phyloP scores from a whole-genome alignment of 305 asterid genomes.

The Plantago rigida region DNA sequence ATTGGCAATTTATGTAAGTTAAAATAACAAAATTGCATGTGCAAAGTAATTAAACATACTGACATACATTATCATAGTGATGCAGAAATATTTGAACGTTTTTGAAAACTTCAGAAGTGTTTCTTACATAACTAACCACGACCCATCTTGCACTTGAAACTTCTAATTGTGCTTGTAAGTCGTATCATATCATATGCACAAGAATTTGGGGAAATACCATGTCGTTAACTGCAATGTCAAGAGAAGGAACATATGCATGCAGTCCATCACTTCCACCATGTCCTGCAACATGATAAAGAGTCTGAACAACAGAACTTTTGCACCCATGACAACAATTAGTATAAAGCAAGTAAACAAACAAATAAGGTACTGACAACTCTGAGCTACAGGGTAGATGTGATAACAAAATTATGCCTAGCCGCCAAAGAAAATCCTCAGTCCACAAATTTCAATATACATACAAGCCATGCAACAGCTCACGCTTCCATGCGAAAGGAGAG shows the following conservation, averaged over 20 bases:
- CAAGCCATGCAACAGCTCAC: background rate
- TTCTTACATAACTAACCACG: too few species aligned
- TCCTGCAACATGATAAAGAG: conserved; percentile 38
- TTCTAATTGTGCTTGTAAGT: too few species aligned
- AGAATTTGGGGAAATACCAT: conserved; percentile 35
- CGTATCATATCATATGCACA: background rate
- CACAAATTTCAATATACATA: background rate
- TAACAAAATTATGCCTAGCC: background rate
- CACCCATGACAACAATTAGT: background rate
- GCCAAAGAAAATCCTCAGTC: background rate
- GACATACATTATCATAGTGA: too few species aligned
- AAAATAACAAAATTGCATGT: too few species aligned
- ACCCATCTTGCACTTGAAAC: too few species aligned
- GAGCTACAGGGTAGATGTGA: background rate
- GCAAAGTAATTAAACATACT: too few species aligned
- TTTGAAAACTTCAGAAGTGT: too few species aligned
- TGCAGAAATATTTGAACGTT: too few species aligned
- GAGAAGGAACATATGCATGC: conserved; percentile 81
- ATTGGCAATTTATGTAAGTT: too few species aligned
- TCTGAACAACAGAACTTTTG: background rate
- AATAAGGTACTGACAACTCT: background rate
- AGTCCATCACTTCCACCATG: conserved; percentile 97
- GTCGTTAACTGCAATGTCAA: conserved; percentile 69
- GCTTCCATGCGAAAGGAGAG: background rate
- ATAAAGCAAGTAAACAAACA: background rate